These are phyloP conservation scores for Paralagenidium karlingii DNA, from an alignment of 352 stramenopile species.

Conservation along the genomic window DNA sequence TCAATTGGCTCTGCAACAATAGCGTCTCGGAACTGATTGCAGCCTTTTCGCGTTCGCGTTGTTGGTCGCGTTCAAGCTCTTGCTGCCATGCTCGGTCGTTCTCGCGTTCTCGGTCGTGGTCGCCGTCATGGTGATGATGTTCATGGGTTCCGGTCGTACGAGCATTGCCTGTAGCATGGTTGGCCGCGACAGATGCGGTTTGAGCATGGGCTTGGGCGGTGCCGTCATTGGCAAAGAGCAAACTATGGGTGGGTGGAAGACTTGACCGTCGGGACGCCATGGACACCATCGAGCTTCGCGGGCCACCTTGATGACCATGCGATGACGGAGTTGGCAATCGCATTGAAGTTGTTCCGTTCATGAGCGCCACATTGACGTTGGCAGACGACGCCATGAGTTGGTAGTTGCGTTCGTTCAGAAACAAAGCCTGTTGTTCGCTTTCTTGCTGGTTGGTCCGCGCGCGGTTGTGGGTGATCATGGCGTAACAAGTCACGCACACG, in stretches of 20 bases:
- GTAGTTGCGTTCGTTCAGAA: too few species aligned
- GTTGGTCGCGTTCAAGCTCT: not conserved
- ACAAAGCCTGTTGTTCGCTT: too few species aligned
- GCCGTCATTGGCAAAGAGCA: too few species aligned
- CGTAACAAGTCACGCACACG: constrained; percentile 65
- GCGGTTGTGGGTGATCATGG: constrained; percentile 43
- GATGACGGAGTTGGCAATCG: not conserved
- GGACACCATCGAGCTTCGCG: not conserved
- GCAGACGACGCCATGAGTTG: too few species aligned
- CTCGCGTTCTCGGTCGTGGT: not conserved
- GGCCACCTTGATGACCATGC: not conserved
- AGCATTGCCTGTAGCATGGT: too few species aligned
- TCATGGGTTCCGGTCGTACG: too few species aligned
- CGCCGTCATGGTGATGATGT: not conserved
- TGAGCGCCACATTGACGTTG: not conserved
- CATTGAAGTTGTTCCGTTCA: not conserved
- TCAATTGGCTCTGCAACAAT: constrained; percentile 27
- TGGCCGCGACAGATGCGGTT: too few species aligned
- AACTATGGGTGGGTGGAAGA: too few species aligned
- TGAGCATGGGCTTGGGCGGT: too few species aligned
- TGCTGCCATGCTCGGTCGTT: not conserved
- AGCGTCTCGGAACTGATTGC: not conserved
- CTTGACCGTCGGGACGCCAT: too few species aligned
- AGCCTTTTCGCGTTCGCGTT: not conserved
- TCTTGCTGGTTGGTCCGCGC: constrained; percentile 5